These are phyloP conservation scores for Vitis hybrid DNA, from an alignment of 177 flowering plant genomes.

Conservation along the genomic window DNA sequence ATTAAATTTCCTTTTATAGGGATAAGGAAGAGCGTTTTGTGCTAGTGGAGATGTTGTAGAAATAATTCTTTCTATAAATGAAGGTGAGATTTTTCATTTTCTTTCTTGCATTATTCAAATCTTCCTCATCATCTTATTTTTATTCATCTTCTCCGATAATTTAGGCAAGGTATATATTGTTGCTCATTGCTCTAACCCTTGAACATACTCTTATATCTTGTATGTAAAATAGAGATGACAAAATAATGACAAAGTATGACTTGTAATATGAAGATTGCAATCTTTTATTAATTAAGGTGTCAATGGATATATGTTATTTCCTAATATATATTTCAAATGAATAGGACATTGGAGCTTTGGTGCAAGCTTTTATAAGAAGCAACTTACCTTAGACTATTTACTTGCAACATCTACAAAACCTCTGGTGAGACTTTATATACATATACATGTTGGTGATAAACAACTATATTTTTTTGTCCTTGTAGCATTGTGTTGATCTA, in stretches of 20 bases:
- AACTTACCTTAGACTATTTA: conserved; percentile 17
- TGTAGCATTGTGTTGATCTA: neutral
- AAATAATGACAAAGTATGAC: neutral
- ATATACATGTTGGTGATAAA: no score
- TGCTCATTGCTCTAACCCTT: neutral
- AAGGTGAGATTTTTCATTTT: neutral
- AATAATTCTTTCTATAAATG: neutral
- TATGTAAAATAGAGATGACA: neutral
- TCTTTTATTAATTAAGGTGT: neutral
- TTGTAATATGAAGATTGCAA: no score
- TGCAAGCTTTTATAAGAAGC: conserved; percentile 13
- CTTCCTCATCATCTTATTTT: neutral
- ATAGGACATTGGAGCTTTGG: conserved; percentile 26
- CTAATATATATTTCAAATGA: neutral
- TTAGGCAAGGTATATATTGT: neutral
- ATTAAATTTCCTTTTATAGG: neutral
- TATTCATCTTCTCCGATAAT: neutral
- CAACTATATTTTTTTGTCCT: neutral
- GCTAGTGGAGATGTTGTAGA: conserved; percentile 22
- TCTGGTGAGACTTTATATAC: conserved; percentile 11
- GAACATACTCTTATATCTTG: neutral
- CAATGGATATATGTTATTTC: no score
- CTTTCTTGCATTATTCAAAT: no score
- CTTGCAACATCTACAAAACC: conserved; percentile 27
- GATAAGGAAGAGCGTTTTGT: conserved; percentile 23